Evolutionary conservation across 2,329 filamentous ascomycete species (phyloP), one percentile per base, ranked within the genome.

Genomic region (Trichothecium sympodiale): DNA sequence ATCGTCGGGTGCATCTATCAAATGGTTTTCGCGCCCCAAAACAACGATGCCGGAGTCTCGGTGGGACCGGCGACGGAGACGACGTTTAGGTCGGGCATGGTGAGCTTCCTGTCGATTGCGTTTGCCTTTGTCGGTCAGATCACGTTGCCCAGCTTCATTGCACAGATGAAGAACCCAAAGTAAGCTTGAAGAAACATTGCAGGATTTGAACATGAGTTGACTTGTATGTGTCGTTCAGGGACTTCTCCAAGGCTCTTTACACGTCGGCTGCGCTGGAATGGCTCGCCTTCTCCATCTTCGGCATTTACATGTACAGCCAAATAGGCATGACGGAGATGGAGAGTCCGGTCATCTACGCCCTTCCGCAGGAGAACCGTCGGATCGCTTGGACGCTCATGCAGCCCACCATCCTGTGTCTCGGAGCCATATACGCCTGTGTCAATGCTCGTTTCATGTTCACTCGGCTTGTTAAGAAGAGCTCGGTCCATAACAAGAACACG

Each of bases 91-190:
- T 14, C 12, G 7, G 13, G 33, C 8, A 26, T 41, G 9, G 31
- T 37, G 4, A 29, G 36, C 7, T 30, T 39, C 16, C 18, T 41
- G 18, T 29, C 20, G 16, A 35, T 39, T 14, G 29, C 17, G 12
- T 41, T 38, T 20, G 34, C 39, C 8, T 37, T 33, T 13, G 35
- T 37, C 25, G 39, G 33, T 7, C 28, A 38, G 15, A 30, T 35
- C 2, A 41, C 37, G 14, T 12, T 38, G 8, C 39, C 39, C 16
- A 37, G 30, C 12, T 35, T 41, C 18, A 35, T 41, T 13, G 29
- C 23, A 6, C 36, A 41, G 14, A 41, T 41, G 39, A 23, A 28
- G 13, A 20, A 41, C 3, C 37, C 39, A 3, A 17, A 34, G 37
- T 41, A 34, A 27, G 33, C 18, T 10, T 8, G 9, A n/a, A 23